A percentile compares a stretch with the other conserved stretches of the same genome.
phyloP scores from a whole-genome alignment of 78 protist species.

The Polysphondylium violaceum region DNA sequence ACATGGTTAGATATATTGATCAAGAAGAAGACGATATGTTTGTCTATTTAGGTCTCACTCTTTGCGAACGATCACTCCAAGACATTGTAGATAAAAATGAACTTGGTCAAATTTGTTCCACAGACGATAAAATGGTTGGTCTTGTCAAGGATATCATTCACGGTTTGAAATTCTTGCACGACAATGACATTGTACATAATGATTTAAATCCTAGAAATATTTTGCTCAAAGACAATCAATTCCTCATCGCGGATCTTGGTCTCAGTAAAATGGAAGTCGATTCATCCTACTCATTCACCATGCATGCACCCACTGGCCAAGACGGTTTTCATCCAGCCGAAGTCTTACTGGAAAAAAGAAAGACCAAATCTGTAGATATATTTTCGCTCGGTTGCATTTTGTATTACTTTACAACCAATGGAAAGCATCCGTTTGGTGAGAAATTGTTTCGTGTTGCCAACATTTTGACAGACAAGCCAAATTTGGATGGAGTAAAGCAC shows the following conservation, averaged over 20 bases:
- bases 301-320: constrained; percentile 66
- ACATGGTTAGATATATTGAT: constrained; percentile 58
- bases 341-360: constrained; percentile 37
- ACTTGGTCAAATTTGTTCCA: not conserved
- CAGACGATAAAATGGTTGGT: not conserved
- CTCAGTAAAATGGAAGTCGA: constrained; percentile 56
- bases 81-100: constrained; percentile 40
- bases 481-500: not conserved
- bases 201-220: constrained; percentile 71
- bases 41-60: constrained; percentile 55
- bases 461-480: constrained; percentile 11
- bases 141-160: constrained; percentile 29
- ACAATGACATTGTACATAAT: constrained; percentile 56
- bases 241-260: constrained; percentile 58
- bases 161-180: constrained; percentile 40
- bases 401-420: constrained; percentile 16
- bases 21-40: constrained; percentile 66
- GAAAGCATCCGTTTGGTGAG: constrained; percentile 69
- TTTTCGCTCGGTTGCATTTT: constrained; percentile 68
- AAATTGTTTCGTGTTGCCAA: constrained; percentile 36
- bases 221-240: constrained; percentile 10
- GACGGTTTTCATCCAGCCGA: constrained; percentile 76
- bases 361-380: constrained; percentile 54
- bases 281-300: constrained; percentile 22
- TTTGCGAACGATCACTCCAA: constrained; percentile 52